Evolutionary conservation across 352 stramenopile species (phyloP).

Genomic region (Phytophthora meadii): DNA sequence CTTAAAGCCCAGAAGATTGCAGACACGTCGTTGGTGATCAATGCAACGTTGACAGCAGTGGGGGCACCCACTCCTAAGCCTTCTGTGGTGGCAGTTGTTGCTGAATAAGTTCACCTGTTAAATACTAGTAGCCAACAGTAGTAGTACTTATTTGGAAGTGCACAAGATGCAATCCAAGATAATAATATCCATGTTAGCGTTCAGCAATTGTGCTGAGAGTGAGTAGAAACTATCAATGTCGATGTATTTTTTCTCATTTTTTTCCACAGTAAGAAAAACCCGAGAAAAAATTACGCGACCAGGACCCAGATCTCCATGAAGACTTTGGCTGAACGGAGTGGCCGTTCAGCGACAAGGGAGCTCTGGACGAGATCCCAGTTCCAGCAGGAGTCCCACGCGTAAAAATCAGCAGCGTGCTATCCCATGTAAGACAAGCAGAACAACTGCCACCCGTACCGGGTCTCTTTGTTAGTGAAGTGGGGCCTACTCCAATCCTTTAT

Average conservation of each 20-base stretch:
- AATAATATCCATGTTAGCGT: no score
- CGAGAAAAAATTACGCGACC: not conserved
- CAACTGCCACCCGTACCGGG: conserved; percentile 12
- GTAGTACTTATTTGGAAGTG: no score
- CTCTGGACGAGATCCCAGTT: not conserved
- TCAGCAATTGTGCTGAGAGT: no score
- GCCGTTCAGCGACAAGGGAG: not conserved
- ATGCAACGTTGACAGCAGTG: conserved; percentile 36
- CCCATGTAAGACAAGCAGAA: not conserved
- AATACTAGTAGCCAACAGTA: no score
- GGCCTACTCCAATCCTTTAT: conserved; percentile 23
- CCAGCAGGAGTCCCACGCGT: not conserved
- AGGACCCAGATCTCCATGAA: not conserved
- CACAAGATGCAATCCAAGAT: no score
- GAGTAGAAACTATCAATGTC: no score
- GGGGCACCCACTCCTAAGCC: conserved; percentile 30
- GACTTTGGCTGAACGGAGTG: not conserved
- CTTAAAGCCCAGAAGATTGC: conserved; percentile 40
- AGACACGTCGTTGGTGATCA: conserved; percentile 53
- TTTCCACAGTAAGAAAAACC: not conserved
- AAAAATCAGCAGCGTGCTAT: conserved; percentile 6
- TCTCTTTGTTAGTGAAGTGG: conserved; percentile 21
- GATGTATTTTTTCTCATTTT: no score
- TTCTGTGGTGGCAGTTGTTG: conserved; percentile 26
- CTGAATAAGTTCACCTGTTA: not conserved